phyloP scores from a whole-genome alignment of 2,329 filamentous ascomycete species.

The Aspergillus cejpii region DNA sequence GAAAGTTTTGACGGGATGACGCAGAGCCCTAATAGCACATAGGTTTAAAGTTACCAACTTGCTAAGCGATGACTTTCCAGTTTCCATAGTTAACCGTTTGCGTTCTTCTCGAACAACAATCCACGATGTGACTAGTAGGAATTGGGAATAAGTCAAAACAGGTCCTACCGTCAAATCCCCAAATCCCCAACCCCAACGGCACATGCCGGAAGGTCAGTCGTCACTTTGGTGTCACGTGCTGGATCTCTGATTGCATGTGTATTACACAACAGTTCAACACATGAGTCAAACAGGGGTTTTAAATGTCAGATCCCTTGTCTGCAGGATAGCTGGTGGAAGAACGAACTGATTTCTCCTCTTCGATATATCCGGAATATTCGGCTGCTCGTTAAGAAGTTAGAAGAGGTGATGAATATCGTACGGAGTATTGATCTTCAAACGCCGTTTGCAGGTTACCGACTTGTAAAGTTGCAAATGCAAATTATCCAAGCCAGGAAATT shows the following conservation, averaged over 20 bases:
- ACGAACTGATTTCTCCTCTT: too few relatives aligned
- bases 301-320: not conserved
- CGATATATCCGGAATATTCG: too few relatives aligned
- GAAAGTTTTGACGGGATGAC: not conserved
- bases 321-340: too few relatives aligned
- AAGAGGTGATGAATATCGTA: not conserved
- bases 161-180: not conserved
- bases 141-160: not conserved
- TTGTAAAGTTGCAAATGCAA: not conserved
- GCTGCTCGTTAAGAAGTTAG: too few relatives aligned
- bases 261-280: too few relatives aligned
- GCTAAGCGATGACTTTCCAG: not conserved
- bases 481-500: not conserved
- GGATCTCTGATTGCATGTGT: not conserved
- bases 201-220: not conserved
- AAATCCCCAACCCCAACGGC: not conserved
- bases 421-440: not conserved
- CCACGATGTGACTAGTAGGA: not conserved
- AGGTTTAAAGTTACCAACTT: not conserved
- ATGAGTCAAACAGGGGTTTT: too few relatives aligned
- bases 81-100: not conserved
- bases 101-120: not conserved
- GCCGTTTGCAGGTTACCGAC: too few relatives aligned
- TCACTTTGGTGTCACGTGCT: not conserved
- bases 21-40: not conserved